phyloP scores from a whole-genome alignment of 2,329 filamentous ascomycete genomes.

The Neopestalotiopsis clavispora region DNA sequence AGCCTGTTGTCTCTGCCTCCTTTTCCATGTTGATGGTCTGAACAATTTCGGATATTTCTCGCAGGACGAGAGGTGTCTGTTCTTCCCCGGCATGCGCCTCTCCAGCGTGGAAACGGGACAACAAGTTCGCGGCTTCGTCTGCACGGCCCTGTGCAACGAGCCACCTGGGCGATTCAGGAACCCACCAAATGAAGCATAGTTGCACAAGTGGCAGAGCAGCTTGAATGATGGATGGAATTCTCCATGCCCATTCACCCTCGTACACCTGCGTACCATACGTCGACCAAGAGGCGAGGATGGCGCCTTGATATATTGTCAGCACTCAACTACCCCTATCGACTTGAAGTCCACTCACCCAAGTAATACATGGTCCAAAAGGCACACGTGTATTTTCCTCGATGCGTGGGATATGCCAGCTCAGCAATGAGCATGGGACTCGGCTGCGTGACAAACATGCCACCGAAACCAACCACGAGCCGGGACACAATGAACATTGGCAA shows the following conservation, averaged over 20 bases:
- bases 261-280: constrained; percentile 40
- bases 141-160: constrained; percentile 34
- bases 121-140: constrained; percentile 35
- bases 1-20: constrained; percentile 39
- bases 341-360: constrained; percentile 32
- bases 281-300: constrained; percentile 43
- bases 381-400: constrained; percentile 39
- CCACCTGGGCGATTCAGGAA: constrained; percentile 40
- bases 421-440: constrained; percentile 41
- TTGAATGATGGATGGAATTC: constrained; percentile 38
- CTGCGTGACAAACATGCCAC: constrained; percentile 44
- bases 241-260: constrained; percentile 31
- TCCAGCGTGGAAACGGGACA: constrained; percentile 41
- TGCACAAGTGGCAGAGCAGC: constrained; percentile 26
- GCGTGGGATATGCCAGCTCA: constrained; percentile 40
- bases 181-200: constrained; percentile 22
- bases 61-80: constrained; percentile 47
- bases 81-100: constrained; percentile 50
- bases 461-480: constrained; percentile 43
- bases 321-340: constrained; percentile 7
- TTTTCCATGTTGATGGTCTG: constrained; percentile 48
- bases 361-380: constrained; percentile 42
- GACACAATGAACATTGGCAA: constrained; percentile 41
- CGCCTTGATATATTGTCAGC: constrained; percentile 14
- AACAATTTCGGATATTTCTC: constrained; percentile 52